A percentile compares a stretch with the other conserved stretches of the same genome.
These are phyloP conservation scores for Rosellinia necatrix DNA, from an alignment of 2,329 filamentous ascomycete species.

Conservation along the genomic window DNA sequence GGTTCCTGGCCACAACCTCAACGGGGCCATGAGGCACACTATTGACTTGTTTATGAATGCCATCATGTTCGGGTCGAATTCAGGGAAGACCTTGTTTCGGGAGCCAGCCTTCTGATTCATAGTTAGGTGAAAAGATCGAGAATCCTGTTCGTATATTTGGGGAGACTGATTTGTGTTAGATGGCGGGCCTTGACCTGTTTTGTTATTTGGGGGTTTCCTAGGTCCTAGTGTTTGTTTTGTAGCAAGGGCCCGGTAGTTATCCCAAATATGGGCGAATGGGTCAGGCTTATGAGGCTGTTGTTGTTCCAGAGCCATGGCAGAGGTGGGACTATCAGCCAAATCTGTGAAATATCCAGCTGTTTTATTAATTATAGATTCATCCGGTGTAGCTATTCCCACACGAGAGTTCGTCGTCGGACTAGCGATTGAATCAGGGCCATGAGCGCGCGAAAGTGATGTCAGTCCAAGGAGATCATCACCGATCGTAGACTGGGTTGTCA, in stretches of 20 bases:
- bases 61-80: slow-evolving; percentile 23
- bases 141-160: slow-evolving; percentile 1
- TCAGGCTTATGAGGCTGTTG: background rate
- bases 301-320: background rate
- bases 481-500: no score
- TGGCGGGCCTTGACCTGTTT: background rate
- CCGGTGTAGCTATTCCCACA: background rate
- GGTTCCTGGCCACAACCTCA: slow-evolving; percentile 21
- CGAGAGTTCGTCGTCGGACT: no score
- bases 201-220: background rate
- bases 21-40: slow-evolving; percentile 5
- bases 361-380: background rate
- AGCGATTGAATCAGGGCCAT: no score
- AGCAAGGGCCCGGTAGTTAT: background rate
- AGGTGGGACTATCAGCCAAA: background rate
- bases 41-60: slow-evolving; percentile 18
- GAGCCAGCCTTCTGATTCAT: slow-evolving; percentile 30
- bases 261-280: slow-evolving; percentile 21
- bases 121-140: slow-evolving; percentile 20
- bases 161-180: background rate
- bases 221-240: no score
- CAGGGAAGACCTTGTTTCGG: background rate
- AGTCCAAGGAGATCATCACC: no score
- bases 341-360: background rate
- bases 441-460: no score